Percentiles rank a stretch among this genome's conserved stretches.
These are phyloP conservation scores for Podila horticola DNA, from an alignment of 192 early-diverging fungal species.

Conservation along the genomic window DNA sequence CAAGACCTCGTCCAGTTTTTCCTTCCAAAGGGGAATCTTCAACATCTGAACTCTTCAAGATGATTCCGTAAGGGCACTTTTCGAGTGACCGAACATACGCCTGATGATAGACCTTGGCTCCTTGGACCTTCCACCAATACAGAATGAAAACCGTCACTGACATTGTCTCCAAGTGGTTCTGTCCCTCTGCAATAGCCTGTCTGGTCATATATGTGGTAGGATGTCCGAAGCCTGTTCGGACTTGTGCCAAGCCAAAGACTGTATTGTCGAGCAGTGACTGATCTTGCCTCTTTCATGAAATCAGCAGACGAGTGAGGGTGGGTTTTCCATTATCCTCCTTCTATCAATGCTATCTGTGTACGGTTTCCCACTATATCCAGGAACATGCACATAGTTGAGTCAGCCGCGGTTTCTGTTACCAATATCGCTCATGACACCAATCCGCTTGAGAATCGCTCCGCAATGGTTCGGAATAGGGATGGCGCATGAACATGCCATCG, in stretches of 20 bases:
- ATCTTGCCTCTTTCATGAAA: conserved; percentile 17
- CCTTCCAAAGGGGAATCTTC: conserved; percentile 10
- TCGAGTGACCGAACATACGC: conserved; percentile 12
- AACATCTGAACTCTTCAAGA: conserved; percentile 7
- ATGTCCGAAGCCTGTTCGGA: conserved; percentile 21
- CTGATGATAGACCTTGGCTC: conserved; percentile 19
- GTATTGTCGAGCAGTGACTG: conserved; percentile 7
- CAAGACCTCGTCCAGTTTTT: not conserved
- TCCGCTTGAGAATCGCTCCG: too few relatives aligned
- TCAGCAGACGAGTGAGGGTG: conserved; percentile 22
- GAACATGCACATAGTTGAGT: too few relatives aligned
- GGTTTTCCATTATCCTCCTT: too few relatives aligned
- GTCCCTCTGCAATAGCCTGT: conserved; percentile 12
- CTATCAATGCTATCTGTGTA: too few relatives aligned
- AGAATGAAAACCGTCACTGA: conserved; percentile 24
- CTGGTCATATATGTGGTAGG: conserved; percentile 22
- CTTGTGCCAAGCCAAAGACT: conserved; percentile 15
- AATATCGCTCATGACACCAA: too few relatives aligned
- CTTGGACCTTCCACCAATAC: conserved; percentile 14
- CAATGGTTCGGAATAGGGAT: too few relatives aligned
- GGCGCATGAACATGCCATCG: too few relatives aligned
- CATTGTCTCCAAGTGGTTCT: conserved; percentile 10
- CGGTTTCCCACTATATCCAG: too few relatives aligned
- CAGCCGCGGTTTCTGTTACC: too few relatives aligned
- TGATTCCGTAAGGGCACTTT: conserved; percentile 6